phyloP scores from a whole-genome alignment of 192 early-diverging fungal species.

The Piromyces sp. region DNA sequence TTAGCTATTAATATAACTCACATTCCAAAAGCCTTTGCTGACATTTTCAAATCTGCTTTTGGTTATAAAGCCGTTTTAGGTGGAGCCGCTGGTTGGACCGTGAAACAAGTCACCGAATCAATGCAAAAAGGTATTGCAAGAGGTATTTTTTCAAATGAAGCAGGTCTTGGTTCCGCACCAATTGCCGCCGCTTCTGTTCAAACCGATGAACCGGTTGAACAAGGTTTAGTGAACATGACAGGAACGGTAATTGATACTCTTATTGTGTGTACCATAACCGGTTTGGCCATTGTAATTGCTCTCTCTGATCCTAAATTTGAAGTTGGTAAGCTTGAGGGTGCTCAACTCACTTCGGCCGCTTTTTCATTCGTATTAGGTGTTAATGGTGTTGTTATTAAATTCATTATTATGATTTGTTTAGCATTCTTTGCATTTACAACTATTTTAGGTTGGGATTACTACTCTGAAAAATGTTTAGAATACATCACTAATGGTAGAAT shows the following conservation, averaged over 20 bases:
- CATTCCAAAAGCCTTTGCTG: not conserved
- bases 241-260: not conserved
- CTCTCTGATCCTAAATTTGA: not conserved
- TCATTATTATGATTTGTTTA: not conserved
- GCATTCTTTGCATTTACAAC: not conserved
- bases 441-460: not conserved
- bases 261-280: not conserved
- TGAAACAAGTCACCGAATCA: not conserved
- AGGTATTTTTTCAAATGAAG: not conserved
- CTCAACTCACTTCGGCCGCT: not conserved
- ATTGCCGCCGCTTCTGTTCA: not conserved
- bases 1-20: not conserved
- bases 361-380: not conserved
- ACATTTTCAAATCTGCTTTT: not conserved
- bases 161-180: not conserved
- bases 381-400: not conserved
- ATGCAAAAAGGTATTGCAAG: not conserved
- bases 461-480: not conserved
- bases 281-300: not conserved
- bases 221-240: not conserved
- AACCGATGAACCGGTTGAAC: not conserved
- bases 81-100: not conserved
- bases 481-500: not conserved
- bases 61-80: not conserved
- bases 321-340: not conserved